Base-by-base conservation (phyloP, 352 stramenopile species). In the Paralagenidium karlingii region DNA sequence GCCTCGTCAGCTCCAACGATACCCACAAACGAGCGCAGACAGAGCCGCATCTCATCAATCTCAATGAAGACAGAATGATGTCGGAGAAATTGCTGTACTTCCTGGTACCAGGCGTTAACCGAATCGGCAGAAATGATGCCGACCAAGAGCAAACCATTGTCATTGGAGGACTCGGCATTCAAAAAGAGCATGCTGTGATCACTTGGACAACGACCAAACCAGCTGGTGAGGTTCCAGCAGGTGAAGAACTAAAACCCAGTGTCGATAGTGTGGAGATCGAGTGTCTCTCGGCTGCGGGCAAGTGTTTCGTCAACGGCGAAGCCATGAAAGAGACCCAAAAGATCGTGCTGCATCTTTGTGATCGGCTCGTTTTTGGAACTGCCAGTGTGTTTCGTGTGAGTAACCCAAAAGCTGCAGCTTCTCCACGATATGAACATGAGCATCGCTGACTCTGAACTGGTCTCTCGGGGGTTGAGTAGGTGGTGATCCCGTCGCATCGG, bases 1-100 rank as follows among this genome's bases (percentile, higher is more conserved):
- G 65, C 3, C 60, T 85, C 15, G 70, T 66, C 20, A 71, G 63
- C 13, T 73, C 81, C n/a, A n/a, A n/a, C n/a, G n/a, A n/a, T n/a
- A n/a, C n/a, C n/a, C 34, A 40, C 60, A 0, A 63, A 58, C 8
- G 73, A 88, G 13, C 46, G 85, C 16, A 80, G 69, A 26, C 75
- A 56, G 68, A 88, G 30, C 74, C 81, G 12, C 77, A 92, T 33
- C 41, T 94, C 3, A 50, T 89, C 28, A 94, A 94, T 31, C 44
- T 94, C 21, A 84, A 92, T 32, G 77, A 94, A 64, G 81, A 94
- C 28, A 74, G 82, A 24, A 55, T 82, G 24, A 90, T 92, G 80
- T 70, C 65, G 1, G 77, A 86, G 43, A 84, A 87, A 34, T 45
- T 94, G 1, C 45, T 82, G 0, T 90, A 94, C 40, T 82, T 94